These are phyloP conservation scores for Primulina eburnea DNA, from an alignment of 257 asterid species.

Conservation along the genomic window DNA sequence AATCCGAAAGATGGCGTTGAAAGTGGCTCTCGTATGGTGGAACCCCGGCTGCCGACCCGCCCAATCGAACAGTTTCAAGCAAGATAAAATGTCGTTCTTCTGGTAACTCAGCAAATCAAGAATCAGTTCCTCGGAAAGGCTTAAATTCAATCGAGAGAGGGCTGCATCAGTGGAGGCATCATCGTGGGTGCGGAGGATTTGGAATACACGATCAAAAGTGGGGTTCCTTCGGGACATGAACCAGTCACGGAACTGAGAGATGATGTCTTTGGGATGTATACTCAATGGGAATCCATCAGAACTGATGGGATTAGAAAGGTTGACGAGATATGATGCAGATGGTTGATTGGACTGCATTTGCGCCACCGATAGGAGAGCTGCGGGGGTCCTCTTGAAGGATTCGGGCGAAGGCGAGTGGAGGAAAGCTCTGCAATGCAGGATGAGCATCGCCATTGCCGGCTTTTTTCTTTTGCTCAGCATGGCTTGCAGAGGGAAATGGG, in stretches of 20 bases:
- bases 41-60: conserved; percentile 74
- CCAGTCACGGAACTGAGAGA: conserved; percentile 60
- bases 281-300: conserved; percentile 26
- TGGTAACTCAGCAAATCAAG: conserved; percentile 55
- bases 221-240: conserved; percentile 55
- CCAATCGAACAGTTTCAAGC: conserved; percentile 91
- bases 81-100: conserved; percentile 53
- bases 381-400: conserved; percentile 18
- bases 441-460: neutral
- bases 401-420: conserved; percentile 17
- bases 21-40: conserved; percentile 64
- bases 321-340: conserved; percentile 2
- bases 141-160: conserved; percentile 47
- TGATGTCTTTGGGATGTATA: conserved; percentile 28
- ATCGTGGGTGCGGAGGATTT: conserved; percentile 50
- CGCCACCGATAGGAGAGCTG: conserved; percentile 13
- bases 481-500: no score
- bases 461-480: neutral
- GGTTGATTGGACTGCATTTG: neutral
- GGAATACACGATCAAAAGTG: conserved; percentile 46
- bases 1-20: conserved; percentile 59
- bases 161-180: conserved; percentile 42
- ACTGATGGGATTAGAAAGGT: neutral
- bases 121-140: conserved; percentile 47
- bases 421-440: conserved; percentile 24